A percentile compares a stretch with the other conserved stretches of the same genome.
Conservation (phyloP, 208 protist species). For the Leishmania aethiopica region DNA sequence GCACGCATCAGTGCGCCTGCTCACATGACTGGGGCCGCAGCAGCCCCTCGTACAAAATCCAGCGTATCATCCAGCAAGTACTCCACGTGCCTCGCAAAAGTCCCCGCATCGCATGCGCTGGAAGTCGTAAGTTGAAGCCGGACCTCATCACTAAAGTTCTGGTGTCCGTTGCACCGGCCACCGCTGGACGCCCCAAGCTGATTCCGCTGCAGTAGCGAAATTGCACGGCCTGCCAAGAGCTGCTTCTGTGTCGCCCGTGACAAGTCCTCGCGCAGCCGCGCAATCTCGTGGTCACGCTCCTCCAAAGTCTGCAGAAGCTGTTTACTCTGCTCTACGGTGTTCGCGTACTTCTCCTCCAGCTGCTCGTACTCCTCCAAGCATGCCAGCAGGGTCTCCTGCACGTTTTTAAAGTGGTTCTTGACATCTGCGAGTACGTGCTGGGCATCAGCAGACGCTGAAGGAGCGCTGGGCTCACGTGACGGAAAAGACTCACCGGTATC, state of each 20-base stretch:
- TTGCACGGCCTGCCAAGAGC: not conserved
- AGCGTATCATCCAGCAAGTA: slow-evolving; percentile 26
- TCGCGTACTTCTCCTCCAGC: slow-evolving; percentile 35
- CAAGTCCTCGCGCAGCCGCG: slow-evolving; percentile 19
- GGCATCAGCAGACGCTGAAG: not conserved
- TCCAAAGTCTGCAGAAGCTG: slow-evolving; percentile 28
- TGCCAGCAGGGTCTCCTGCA: slow-evolving; percentile 24
- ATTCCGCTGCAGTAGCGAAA: not conserved
- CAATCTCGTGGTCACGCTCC: slow-evolving; percentile 21
- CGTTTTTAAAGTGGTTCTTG: slow-evolving; percentile 30
- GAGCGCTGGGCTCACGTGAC: not conserved
- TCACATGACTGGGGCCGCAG: slow-evolving; percentile 8
- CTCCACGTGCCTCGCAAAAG: slow-evolving; percentile 12
- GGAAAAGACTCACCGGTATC: not conserved
- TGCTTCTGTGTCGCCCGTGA: not conserved
- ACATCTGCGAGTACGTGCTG: slow-evolving; percentile 20
- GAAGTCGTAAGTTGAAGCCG: not conserved
- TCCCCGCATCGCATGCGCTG: not conserved
- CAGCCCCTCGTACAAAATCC: slow-evolving; percentile 25
- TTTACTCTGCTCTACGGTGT: slow-evolving; percentile 32
- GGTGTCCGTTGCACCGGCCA: not conserved
- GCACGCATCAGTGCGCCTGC: not conserved
- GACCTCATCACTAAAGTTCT: not conserved
- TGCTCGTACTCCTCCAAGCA: slow-evolving; percentile 34
- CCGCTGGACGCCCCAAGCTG: not conserved